Evolutionary conservation across 164 flowering plant genomes (phyloP).

Genomic region (Amborella trichopoda): DNA sequence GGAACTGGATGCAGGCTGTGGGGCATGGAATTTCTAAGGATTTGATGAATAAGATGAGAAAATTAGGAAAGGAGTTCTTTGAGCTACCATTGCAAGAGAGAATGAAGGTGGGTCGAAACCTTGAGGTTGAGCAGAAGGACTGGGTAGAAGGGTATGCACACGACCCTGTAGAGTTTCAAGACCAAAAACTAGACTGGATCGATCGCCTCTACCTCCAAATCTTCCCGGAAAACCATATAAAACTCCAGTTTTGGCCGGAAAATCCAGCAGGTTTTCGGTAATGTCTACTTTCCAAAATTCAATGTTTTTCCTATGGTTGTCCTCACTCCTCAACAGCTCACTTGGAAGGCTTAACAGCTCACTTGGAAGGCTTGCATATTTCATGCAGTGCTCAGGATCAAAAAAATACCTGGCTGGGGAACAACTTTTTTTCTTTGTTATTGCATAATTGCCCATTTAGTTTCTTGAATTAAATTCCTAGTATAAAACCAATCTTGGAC

Average conservation of each 20-base stretch:
- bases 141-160: slow-evolving; percentile 7
- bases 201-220: slow-evolving; percentile 7
- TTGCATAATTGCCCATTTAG: not conserved
- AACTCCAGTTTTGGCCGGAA: slow-evolving; percentile 7
- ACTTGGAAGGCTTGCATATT: too few species aligned
- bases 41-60: slow-evolving; percentile 17
- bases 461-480: not conserved
- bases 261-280: slow-evolving; percentile 6
- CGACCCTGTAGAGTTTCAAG: slow-evolving; percentile 1
- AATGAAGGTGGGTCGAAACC: slow-evolving; percentile 11
- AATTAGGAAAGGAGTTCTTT: slow-evolving; percentile 18
- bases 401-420: not conserved
- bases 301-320: not conserved
- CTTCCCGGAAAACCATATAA: not conserved
- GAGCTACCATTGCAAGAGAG: slow-evolving; percentile 21
- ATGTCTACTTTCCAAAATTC: not conserved
- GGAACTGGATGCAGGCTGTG: slow-evolving; percentile 15
- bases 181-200: slow-evolving; percentile 6
- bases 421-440: not conserved
- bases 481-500: too few species aligned
- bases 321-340: too few species aligned
- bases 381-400: too few species aligned
- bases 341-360: too few species aligned
- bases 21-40: slow-evolving; percentile 20
- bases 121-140: slow-evolving; percentile 4